These are phyloP conservation scores for Sclerotinia nivalis DNA, from an alignment of 2,329 filamentous ascomycete species.

Conservation along the genomic window DNA sequence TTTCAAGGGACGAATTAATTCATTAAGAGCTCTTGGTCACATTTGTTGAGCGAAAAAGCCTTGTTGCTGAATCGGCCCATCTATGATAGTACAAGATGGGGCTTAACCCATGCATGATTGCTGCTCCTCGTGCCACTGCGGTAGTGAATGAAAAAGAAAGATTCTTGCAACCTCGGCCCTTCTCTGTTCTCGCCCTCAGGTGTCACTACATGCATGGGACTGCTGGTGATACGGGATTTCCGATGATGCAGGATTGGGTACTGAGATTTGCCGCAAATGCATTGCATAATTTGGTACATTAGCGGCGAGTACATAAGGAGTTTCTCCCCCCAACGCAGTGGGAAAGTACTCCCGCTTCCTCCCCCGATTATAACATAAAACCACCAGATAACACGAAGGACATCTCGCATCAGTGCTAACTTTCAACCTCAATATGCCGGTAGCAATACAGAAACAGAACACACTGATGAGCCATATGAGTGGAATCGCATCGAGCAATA, in stretches of 20 bases:
- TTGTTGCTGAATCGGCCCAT: neutral
- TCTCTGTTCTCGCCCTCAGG: too few species aligned
- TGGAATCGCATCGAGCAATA: neutral
- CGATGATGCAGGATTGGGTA: too few species aligned
- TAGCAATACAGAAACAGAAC: neutral
- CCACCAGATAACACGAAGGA: neutral
- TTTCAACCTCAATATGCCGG: neutral
- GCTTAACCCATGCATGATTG: neutral
- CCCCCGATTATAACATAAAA: too few species aligned
- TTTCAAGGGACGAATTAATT: too few species aligned
- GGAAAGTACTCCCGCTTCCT: too few species aligned
- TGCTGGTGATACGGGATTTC: too few species aligned
- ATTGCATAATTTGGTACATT: too few species aligned
- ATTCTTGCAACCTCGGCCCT: neutral
- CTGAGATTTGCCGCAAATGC: too few species aligned
- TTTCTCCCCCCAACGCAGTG: too few species aligned
- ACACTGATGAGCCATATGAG: neutral
- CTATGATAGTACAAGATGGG: neutral
- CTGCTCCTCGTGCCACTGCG: neutral
- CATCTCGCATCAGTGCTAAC: neutral
- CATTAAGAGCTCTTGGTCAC: neutral
- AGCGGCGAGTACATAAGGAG: too few species aligned
- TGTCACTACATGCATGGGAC: too few species aligned
- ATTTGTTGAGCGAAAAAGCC: neutral
- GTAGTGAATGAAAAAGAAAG: neutral